Evolutionary conservation across 495 filamentous ascomycete species (phyloP).

Genomic region (Trichoderma asperelloides): DNA sequence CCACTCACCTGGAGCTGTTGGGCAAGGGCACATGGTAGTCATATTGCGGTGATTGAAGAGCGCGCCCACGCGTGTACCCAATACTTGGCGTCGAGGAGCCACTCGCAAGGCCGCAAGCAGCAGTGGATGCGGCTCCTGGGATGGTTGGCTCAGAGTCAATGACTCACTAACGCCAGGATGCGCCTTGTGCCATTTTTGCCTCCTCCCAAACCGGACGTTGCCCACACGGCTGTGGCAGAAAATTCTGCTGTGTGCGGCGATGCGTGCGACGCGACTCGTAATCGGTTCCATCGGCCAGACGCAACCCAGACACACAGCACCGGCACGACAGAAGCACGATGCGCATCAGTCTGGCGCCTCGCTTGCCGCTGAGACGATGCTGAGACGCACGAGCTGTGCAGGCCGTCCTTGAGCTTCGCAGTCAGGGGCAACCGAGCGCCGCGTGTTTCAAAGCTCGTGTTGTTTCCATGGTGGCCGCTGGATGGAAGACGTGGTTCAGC

Average conservation of each 20-base stretch:
- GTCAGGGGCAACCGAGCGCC: not conserved
- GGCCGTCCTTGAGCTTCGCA: not conserved
- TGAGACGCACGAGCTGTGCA: not conserved
- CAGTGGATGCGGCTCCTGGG: constrained; percentile 5
- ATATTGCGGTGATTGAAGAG: not conserved
- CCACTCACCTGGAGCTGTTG: not conserved
- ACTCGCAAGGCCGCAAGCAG: constrained; percentile 6
- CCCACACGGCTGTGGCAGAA: not conserved
- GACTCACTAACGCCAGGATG: constrained; percentile 7
- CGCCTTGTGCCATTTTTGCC: constrained; percentile 8
- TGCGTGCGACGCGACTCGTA: constrained; percentile 3
- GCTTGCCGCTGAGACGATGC: constrained; percentile 1
- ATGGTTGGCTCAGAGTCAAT: constrained; percentile 1
- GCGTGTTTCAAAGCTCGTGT: constrained; percentile 6
- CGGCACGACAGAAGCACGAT: not conserved
- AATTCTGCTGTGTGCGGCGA: constrained; percentile 7
- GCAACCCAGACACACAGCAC: not conserved
- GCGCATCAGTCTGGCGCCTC: not conserved
- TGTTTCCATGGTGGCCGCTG: constrained; percentile 2
- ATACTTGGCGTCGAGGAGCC: not conserved
- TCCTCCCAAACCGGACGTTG: not conserved
- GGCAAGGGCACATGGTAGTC: not conserved
- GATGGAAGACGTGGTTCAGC: not conserved
- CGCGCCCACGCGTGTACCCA: not conserved
- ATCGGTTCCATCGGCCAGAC: not conserved